A percentile compares a stretch with the other conserved stretches of the same genome.
These are phyloP conservation scores for Jackrogersella multiformis DNA, from an alignment of 495 filamentous ascomycete species.

Conservation along the genomic window DNA sequence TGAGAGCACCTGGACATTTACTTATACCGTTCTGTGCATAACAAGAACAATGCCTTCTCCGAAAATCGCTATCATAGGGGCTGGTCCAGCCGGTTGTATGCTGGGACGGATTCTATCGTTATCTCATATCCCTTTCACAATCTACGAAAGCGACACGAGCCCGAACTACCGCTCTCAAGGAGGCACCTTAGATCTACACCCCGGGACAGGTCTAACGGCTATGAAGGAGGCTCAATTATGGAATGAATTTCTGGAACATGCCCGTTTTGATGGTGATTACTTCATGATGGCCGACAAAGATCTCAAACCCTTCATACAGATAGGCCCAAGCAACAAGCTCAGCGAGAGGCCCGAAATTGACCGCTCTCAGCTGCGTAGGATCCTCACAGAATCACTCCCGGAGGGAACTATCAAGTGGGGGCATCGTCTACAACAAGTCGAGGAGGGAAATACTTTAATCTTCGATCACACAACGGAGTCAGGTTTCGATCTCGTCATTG, in stretches of 20 bases:
- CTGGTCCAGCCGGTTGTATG: conserved; percentile 64
- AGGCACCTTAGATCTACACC: conserved; percentile 66
- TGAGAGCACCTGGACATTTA: no score
- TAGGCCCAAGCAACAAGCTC: conserved; percentile 33
- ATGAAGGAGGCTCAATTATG: conserved; percentile 61
- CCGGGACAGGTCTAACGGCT: conserved; percentile 58
- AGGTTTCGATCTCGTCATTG: conserved; percentile 56
- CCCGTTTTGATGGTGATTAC: conserved; percentile 59
- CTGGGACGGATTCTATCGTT: conserved; percentile 63
- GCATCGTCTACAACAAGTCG: conserved; percentile 51
- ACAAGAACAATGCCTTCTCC: conserved; percentile 33
- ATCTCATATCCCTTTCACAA: conserved; percentile 50
- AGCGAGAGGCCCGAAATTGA: conserved; percentile 57
- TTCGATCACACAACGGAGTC: conserved; percentile 34
- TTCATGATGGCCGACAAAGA: conserved; percentile 53
- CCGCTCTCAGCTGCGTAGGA: conserved; percentile 47
- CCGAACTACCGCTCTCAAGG: conserved; percentile 56
- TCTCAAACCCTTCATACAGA: conserved; percentile 36
- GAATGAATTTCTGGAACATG: conserved; percentile 54
- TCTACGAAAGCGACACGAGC: conserved; percentile 61
- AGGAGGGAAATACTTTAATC: conserved; percentile 38
- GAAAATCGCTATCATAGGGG: conserved; percentile 66
- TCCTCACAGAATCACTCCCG: conserved; percentile 54
- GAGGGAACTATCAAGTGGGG: conserved; percentile 58
- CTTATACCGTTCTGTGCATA: neutral